Evolutionary conservation across 2,329 filamentous ascomycete species (phyloP), one percentile per base, ranked within the genome.

Genomic region (Aquanectria penicillioides): DNA sequence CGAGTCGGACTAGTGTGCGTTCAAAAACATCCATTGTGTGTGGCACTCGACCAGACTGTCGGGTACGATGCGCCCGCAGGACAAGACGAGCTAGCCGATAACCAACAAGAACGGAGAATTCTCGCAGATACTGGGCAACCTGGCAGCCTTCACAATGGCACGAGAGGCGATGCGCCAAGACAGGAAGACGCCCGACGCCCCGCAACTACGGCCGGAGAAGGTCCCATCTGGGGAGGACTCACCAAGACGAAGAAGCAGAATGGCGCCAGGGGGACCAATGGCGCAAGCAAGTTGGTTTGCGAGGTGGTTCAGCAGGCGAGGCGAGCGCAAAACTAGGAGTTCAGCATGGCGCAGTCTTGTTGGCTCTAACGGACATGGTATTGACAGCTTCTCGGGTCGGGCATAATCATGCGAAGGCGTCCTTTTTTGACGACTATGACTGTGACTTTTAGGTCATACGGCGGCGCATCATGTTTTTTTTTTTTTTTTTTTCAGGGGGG

Each of bases 371-470:
- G 48, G 34, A 29, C 47, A 47, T 61, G 53, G 55, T 33, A 48
- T 62, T 59, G 10, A 60, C 65, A 51, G 40, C 23, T 62, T 59
- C 46, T 62, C 51, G 62, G 66, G 57, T 59, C 53, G 46, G 15
- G 13, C 11, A 46, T n/a, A n/a, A n/a, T 29, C 33, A 56, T 59
- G 53, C 40, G 25, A 46, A 37, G 43, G 52, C 43, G 54, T 64
- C 36, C 38, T 53, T 47, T n/a, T 57, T 43, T 37, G 44, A 40
- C 8, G 47, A 40, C 36, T 22, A 57, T 63, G 53, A 50, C 44
- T 57, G 53, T 38, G 53, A 49, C 57, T 63, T 46, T 65, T 29
- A 59, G 58, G 54, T 64, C 63, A 51, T 26, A 38, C 9, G 44
- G 47, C 34, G 61, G 64, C 50, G 64, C 63, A 60, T 59, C 26